These are phyloP conservation scores for Adenanthera pavonina DNA, from an alignment of 306 rosid species.

Conservation along the genomic window DNA sequence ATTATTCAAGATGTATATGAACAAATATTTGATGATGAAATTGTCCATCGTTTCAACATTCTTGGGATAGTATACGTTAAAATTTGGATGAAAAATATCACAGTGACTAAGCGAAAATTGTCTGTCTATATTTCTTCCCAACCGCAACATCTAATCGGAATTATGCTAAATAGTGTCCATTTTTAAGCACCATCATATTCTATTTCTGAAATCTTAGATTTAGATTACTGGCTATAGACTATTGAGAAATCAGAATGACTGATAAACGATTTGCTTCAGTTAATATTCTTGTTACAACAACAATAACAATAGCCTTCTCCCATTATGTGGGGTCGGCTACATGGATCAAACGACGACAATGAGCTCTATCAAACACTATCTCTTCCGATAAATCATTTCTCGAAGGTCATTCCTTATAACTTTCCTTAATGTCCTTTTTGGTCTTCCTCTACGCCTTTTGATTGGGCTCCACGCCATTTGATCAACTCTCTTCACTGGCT, in stretches of 20 bases:
- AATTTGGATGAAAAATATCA: too few species aligned
- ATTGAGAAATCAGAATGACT: background rate
- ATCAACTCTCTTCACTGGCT: too few species aligned
- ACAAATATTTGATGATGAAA: background rate
- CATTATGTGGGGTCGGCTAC: too few species aligned
- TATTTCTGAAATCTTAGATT: background rate
- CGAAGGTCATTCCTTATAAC: too few species aligned
- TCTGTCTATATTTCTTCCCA: background rate
- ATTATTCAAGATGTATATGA: background rate
- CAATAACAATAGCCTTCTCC: too few species aligned
- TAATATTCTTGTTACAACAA: background rate
- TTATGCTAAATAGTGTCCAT: background rate
- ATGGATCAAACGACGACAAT: too few species aligned
- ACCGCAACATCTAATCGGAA: background rate
- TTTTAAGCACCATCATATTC: background rate
- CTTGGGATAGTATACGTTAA: background rate
- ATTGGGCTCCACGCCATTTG: too few species aligned
- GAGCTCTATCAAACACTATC: too few species aligned
- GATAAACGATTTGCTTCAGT: background rate
- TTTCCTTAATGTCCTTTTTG: too few species aligned
- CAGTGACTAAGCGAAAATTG: background rate
- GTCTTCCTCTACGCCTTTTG: too few species aligned
- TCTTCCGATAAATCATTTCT: too few species aligned
- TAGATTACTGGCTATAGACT: background rate
- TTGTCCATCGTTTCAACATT: background rate